Evolutionary conservation across 805 yeast genomes (phyloP).

Genomic region (Scheffersomyces coipomensis): DNA sequence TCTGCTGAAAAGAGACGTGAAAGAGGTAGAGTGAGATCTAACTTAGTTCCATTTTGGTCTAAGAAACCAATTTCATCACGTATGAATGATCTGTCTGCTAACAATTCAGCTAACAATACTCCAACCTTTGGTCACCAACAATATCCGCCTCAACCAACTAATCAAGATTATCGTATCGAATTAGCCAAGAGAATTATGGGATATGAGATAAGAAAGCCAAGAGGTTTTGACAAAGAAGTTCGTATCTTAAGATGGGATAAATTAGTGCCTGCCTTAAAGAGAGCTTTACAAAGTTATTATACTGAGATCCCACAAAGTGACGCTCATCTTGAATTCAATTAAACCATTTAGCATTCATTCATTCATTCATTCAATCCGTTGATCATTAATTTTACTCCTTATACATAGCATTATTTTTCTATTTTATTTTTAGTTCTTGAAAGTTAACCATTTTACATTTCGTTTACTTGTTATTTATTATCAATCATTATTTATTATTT

Average conservation of each 20-base stretch:
- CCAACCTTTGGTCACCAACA: conserved; percentile 8
- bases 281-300: conserved; percentile 67
- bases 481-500: too few species aligned
- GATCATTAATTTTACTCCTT: too few species aligned
- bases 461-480: too few species aligned
- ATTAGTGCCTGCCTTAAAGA: conserved; percentile 55
- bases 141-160: conserved; percentile 11
- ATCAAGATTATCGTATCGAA: conserved; percentile 45
- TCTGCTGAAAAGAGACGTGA: conserved; percentile 57
- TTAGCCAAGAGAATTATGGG: conserved; percentile 66
- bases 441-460: too few species aligned
- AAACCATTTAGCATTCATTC: too few species aligned
- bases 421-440: too few species aligned
- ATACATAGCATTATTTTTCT: too few species aligned
- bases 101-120: conserved; percentile 5
- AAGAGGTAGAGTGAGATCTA: conserved; percentile 64
- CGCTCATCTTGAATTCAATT: not conserved
- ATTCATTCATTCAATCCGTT: too few species aligned
- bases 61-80: conserved; percentile 55
- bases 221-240: conserved; percentile 70
- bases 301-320: conserved; percentile 48
- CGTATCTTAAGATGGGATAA: conserved; percentile 61
- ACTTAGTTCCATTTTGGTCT: conserved; percentile 67
- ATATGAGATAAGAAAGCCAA: conserved; percentile 59
- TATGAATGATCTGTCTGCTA: conserved; percentile 22